phyloP scores from a whole-genome alignment of 2,329 filamentous ascomycete genomes.

The Calonectria hawksworthii region DNA sequence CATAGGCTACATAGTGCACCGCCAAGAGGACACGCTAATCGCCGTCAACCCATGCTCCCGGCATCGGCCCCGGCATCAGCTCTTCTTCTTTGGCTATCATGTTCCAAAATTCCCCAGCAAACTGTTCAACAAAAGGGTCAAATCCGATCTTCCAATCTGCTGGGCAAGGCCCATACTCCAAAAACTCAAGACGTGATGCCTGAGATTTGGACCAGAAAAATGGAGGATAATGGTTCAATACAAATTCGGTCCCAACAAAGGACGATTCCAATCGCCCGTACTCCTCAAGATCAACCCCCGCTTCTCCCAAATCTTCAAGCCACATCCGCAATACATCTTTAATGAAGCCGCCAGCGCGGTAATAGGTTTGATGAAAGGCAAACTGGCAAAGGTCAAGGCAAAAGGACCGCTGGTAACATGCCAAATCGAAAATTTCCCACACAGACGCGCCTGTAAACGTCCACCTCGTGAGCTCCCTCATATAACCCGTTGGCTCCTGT shows the following conservation, averaged over 20 bases:
- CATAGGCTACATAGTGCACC: neutral
- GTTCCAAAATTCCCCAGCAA: slow-evolving; percentile 10
- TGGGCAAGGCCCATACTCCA: slow-evolving; percentile 7
- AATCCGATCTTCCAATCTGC: slow-evolving; percentile 15
- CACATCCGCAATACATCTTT: neutral
- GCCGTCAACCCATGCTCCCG: slow-evolving; percentile 12
- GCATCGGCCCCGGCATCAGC: slow-evolving; percentile 13
- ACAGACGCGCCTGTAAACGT: neutral
- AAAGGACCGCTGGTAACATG: too few relatives aligned
- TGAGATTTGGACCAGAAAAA: neutral
- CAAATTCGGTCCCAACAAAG: neutral
- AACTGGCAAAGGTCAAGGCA: neutral
- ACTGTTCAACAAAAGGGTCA: slow-evolving; percentile 13
- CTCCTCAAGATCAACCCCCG: slow-evolving; percentile 17
- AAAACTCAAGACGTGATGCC: neutral
- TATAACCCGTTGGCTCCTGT: neutral
- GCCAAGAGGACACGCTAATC: neutral
- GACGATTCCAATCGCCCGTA: slow-evolving; percentile 8
- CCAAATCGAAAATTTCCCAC: neutral
- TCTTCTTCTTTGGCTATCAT: neutral
- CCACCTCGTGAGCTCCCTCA: neutral
- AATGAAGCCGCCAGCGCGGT: neutral
- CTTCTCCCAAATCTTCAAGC: slow-evolving; percentile 18
- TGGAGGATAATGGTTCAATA: neutral
- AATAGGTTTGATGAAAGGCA: too few relatives aligned